Conservation (phyloP, 768 basidiomycete genomes). For the Galerina sulciceps region DNA sequence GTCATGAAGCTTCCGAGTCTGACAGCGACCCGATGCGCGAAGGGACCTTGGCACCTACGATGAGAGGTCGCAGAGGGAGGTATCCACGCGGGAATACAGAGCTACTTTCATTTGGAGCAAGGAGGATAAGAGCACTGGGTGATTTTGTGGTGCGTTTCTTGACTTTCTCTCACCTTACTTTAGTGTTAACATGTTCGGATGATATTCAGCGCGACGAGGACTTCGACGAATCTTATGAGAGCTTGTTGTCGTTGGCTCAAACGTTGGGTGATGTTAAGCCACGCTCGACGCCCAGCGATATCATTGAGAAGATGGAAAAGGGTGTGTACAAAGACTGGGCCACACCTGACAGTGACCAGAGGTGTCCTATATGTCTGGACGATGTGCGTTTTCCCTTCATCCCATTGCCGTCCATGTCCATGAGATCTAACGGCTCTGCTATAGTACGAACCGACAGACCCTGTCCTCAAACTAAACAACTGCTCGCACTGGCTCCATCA, state of each 20-base stretch:
- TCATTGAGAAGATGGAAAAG: slow-evolving; percentile 63
- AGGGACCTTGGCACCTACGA: too few species aligned
- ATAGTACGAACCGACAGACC: slow-evolving; percentile 68
- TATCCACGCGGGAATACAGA: not conserved
- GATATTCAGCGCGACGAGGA: slow-evolving; percentile 68
- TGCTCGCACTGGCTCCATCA: slow-evolving; percentile 86
- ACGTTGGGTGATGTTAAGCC: slow-evolving; percentile 73
- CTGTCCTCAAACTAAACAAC: slow-evolving; percentile 65
- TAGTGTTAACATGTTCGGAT: not conserved
- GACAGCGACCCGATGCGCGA: too few species aligned
- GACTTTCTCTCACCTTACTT: not conserved
- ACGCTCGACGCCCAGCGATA: slow-evolving; percentile 61
- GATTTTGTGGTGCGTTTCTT: slow-evolving; percentile 56
- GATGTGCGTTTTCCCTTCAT: slow-evolving; percentile 56
- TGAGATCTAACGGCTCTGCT: slow-evolving; percentile 5
- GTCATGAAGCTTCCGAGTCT: too few species aligned
- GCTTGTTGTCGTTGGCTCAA: slow-evolving; percentile 58
- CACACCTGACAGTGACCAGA: slow-evolving; percentile 63
- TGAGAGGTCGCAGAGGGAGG: not conserved
- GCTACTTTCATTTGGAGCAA: slow-evolving; percentile 5
- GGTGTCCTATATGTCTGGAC: slow-evolving; percentile 86
- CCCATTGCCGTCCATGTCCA: not conserved
- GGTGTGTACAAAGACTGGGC: slow-evolving; percentile 73
- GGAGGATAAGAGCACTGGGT: slow-evolving; percentile 32
- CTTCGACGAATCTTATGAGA: slow-evolving; percentile 79